Evolutionary conservation across 2,329 filamentous ascomycete species (phyloP), one percentile per base, ranked within the genome.

Genomic region (Chaetomium globosum): DNA sequence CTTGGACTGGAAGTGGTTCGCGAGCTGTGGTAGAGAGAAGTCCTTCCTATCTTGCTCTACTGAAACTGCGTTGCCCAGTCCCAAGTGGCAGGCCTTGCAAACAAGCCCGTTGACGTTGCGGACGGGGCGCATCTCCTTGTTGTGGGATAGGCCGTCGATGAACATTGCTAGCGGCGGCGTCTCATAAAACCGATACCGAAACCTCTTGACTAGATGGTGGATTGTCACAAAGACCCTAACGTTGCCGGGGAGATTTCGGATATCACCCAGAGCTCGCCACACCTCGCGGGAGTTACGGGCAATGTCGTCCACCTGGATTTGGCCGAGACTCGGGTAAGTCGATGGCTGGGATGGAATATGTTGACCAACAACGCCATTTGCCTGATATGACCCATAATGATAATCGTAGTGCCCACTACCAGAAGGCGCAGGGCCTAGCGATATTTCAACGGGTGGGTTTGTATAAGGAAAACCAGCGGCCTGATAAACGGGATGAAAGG

Each of bases 181-280:
- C 66, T 87, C 81, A 19, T 78, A 78, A 73, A 88, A 91, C 57
- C 80, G 80, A 19, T 82, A 75, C 52, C 82, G 79, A 72, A 88
- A 91, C 43, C 80, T 81, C 62, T 82, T 81, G 63, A 84, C 80
- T 59, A 87, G 77, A 73, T 90, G 86, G 72, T 89, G 81, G 51
- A 93, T 81, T 10, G 90, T 79, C 55, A 87, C 82, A 66, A 85
- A 84, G 19, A 90, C 80, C 69, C 87, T 86, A 55, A 91, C 80
- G 66, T 83, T 84, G 48, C 84, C 83, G 16, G 87, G 83, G 19
- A 92, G 76, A 59, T 87, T 83, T 69, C 85, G 85, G 67, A 91
- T 79, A 3, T 81, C 81, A 8, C 81, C 82, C 2, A 88, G 83
- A 26, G 80, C 77, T 67, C 84, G 83, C 89, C 89, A 93, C 43